These are phyloP conservation scores for Sporothrix euskadiensis DNA, from an alignment of 2,329 filamentous ascomycete genomes.

Conservation along the genomic window DNA sequence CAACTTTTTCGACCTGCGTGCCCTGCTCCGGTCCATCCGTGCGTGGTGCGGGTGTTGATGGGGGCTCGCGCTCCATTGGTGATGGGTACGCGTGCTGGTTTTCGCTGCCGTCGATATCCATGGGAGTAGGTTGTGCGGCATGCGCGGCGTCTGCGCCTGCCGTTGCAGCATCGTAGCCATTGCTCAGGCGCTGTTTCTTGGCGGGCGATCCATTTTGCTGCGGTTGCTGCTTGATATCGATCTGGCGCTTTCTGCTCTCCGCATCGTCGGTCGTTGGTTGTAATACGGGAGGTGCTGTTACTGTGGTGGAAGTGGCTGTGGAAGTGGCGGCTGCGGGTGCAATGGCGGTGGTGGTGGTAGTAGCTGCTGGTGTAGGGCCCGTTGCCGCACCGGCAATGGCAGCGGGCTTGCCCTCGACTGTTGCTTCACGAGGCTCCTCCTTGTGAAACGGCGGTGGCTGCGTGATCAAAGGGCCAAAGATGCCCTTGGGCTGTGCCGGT, in stretches of 20 bases:
- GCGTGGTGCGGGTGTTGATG: conserved; percentile 53
- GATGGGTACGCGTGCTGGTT: conserved; percentile 65
- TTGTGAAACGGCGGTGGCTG: conserved; percentile 45
- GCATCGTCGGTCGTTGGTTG: conserved; percentile 40
- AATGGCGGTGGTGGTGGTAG: conserved; percentile 6
- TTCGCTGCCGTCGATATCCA: conserved; percentile 58
- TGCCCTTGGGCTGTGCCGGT: conserved; percentile 52
- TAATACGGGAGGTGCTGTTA: conserved; percentile 34
- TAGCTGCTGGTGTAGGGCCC: neutral
- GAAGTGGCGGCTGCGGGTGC: neutral
- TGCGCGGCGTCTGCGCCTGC: conserved; percentile 44
- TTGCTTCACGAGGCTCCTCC: conserved; percentile 41
- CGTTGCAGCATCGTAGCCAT: conserved; percentile 59
- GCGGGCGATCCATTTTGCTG: conserved; percentile 57
- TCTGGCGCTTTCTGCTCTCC: conserved; percentile 54
- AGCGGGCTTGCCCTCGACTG: conserved; percentile 11
- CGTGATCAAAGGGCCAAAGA: conserved; percentile 58
- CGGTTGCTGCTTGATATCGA: conserved; percentile 48
- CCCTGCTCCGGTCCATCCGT: conserved; percentile 65
- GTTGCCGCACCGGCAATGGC: neutral
- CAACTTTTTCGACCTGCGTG: conserved; percentile 64
- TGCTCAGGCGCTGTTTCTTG: conserved; percentile 62
- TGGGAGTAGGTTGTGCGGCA: conserved; percentile 48
- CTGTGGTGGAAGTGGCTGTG: conserved; percentile 7
- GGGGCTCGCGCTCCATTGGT: conserved; percentile 60